phyloP scores from a whole-genome alignment of 345 rosid species.

The Citrus maxima region DNA sequence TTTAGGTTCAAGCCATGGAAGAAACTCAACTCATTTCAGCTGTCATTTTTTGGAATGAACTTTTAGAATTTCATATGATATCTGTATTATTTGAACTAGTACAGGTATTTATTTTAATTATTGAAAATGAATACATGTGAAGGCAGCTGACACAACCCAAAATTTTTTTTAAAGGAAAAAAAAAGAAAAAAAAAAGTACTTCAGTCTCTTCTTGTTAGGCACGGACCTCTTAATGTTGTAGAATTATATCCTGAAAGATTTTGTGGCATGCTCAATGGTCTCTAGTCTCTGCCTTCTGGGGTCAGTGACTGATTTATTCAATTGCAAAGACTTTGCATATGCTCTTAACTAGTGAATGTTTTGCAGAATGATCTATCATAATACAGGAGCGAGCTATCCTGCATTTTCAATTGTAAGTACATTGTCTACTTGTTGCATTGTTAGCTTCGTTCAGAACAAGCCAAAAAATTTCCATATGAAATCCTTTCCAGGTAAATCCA shows the following conservation, averaged over 20 bases:
- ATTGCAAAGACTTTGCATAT: neutral
- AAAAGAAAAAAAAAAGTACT: neutral
- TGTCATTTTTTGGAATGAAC: neutral
- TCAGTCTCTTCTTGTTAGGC: neutral
- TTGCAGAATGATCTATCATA: neutral
- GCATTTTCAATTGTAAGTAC: neutral
- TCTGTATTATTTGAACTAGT: neutral
- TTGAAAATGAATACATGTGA: neutral
- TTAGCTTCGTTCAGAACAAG: neutral
- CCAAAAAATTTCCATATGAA: conserved; percentile 14
- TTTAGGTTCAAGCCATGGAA: neutral
- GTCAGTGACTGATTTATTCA: neutral
- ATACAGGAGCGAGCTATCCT: too few relatives aligned
- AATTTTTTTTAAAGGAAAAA: too few relatives aligned
- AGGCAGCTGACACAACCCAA: neutral
- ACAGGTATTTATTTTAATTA: neutral
- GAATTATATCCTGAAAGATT: neutral
- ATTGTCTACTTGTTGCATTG: neutral
- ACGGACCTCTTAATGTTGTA: neutral
- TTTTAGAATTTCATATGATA: neutral
- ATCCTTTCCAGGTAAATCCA: conserved; percentile 14
- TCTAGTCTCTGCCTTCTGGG: neutral
- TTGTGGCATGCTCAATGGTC: neutral
- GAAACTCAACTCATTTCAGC: neutral
- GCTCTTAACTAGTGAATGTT: neutral